phyloP scores from a whole-genome alignment of 495 filamentous ascomycete species.

The Astrothelium macrocarpum region DNA sequence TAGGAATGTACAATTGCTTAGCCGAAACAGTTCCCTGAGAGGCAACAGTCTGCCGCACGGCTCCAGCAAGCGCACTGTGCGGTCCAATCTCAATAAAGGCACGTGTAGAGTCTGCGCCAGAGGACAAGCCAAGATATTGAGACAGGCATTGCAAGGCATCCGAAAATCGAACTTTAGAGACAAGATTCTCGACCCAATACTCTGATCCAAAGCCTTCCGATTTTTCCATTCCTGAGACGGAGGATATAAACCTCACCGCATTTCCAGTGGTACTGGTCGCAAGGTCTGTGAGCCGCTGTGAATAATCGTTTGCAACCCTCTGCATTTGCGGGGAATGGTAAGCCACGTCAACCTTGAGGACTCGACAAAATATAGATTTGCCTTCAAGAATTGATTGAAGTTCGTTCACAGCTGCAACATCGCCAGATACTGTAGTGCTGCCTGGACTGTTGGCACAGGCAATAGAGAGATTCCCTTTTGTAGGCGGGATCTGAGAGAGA shows the following conservation, averaged over 20 bases:
- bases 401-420: conserved; percentile 14
- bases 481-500: not conserved
- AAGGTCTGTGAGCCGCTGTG: not conserved
- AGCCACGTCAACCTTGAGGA: conserved; percentile 5
- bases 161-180: not conserved
- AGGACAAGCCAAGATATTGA: not conserved
- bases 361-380: not conserved
- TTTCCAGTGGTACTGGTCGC: not conserved
- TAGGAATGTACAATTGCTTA: not conserved
- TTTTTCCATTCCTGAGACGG: not conserved
- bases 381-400: not conserved
- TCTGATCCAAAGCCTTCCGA: not conserved
- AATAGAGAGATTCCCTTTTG: conserved; percentile 1
- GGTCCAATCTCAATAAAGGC: conserved; percentile 15
- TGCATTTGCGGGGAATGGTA: conserved; percentile 55
- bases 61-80: conserved; percentile 8
- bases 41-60: not conserved
- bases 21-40: no score
- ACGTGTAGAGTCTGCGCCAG: not conserved
- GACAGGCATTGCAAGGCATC: not conserved
- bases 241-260: not conserved
- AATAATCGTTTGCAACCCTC: conserved; percentile 2
- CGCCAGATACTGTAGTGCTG: conserved; percentile 27
- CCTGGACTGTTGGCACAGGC: conserved; percentile 33
- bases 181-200: conserved; percentile 19